phyloP scores from a whole-genome alignment of 805 yeast genomes.

The Yarrowia osloensis region DNA sequence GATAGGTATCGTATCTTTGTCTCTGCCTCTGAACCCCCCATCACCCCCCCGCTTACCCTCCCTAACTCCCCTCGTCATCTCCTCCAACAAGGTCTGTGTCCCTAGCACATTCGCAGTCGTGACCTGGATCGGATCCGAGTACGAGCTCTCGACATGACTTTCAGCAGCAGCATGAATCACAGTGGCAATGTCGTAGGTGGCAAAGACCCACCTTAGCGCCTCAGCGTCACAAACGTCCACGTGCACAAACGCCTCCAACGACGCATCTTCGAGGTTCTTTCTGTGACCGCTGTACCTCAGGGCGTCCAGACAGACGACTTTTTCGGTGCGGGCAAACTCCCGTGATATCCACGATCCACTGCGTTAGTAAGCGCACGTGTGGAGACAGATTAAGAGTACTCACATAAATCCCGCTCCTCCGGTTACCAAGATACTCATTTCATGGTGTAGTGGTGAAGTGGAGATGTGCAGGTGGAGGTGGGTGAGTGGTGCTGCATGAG shows the following conservation, averaged over 20 bases:
- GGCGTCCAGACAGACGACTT: constrained; percentile 51
- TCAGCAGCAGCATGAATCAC: constrained; percentile 60
- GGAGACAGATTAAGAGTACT: constrained; percentile 28
- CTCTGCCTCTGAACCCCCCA: too few relatives aligned
- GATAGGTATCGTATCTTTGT: too few relatives aligned
- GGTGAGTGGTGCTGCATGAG: not conserved
- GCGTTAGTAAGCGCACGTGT: not conserved
- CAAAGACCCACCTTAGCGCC: constrained; percentile 36
- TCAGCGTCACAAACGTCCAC: constrained; percentile 46
- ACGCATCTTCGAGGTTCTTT: constrained; percentile 38
- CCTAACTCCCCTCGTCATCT: too few relatives aligned
- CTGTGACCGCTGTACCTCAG: constrained; percentile 50
- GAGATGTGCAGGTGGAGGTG: not conserved
- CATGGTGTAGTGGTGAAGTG: not conserved
- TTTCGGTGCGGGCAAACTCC: constrained; percentile 41
- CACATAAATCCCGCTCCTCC: constrained; percentile 61
- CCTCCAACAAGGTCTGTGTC: constrained; percentile 52
- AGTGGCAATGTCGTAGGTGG: constrained; percentile 39
- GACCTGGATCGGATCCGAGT: constrained; percentile 49
- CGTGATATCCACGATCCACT: constrained; percentile 52
- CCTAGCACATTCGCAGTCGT: constrained; percentile 51
- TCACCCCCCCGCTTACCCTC: too few relatives aligned
- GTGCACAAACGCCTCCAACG: constrained; percentile 39
- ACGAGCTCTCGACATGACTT: constrained; percentile 56
- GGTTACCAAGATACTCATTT: constrained; percentile 47